These are phyloP conservation scores for Gomphus sp. DNA, from an alignment of 1,284 basidiomycete genomes.

Conservation along the genomic window DNA sequence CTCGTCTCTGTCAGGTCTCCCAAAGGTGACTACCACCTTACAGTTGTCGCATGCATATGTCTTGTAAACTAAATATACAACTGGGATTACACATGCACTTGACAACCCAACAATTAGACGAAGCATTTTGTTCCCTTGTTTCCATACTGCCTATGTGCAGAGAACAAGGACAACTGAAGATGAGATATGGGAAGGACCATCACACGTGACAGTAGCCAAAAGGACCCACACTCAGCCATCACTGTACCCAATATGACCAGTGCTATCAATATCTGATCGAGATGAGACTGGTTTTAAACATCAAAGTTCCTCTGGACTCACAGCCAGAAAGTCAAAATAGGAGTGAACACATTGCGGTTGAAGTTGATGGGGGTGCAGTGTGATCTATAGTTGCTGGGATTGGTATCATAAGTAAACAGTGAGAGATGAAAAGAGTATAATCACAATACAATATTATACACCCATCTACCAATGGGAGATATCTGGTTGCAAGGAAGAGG, in stretches of 20 bases:
- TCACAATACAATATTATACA: slow-evolving; percentile 1
- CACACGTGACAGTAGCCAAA: neutral
- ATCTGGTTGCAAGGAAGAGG: slow-evolving; percentile 9
- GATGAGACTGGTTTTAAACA: neutral
- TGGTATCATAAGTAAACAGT: neutral
- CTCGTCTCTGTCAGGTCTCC: neutral
- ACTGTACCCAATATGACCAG: neutral
- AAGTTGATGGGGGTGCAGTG: neutral
- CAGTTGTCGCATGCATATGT: neutral
- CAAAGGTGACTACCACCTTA: neutral
- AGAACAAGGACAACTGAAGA: neutral
- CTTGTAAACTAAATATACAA: neutral
- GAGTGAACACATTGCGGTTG: neutral
- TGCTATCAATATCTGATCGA: neutral
- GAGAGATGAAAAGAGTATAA: neutral
- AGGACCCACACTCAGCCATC: slow-evolving; percentile 2
- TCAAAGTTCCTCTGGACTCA: neutral
- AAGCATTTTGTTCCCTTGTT: neutral
- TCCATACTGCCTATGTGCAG: slow-evolving; percentile 7
- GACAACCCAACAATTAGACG: neutral
- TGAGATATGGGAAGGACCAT: neutral
- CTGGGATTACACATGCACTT: neutral
- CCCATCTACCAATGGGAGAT: slow-evolving; percentile 5
- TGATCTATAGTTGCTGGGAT: neutral
- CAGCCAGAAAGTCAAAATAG: neutral